phyloP scores from a whole-genome alignment of 2,329 filamentous ascomycete genomes.

The Colletotrichum sansevieriae region DNA sequence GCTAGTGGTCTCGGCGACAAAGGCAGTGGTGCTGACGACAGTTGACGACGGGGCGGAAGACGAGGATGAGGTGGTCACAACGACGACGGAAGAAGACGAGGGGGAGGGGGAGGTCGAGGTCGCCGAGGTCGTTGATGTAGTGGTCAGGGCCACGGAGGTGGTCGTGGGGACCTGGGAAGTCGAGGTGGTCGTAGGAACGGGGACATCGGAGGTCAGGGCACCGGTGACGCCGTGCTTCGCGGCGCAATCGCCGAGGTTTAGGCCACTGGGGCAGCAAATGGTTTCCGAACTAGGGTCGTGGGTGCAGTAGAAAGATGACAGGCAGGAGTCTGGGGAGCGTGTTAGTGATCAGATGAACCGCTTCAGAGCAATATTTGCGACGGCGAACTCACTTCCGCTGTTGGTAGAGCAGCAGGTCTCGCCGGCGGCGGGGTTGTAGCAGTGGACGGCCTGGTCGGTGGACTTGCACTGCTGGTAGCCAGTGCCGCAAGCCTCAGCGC shows the following conservation, averaged over 20 bases:
- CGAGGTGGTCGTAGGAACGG: slow-evolving; percentile 52
- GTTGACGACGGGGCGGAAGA: slow-evolving; percentile 29
- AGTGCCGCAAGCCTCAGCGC: slow-evolving; percentile 67
- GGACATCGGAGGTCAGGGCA: slow-evolving; percentile 61
- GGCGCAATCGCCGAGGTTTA: slow-evolving; percentile 68
- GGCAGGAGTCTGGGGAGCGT: slow-evolving; percentile 66
- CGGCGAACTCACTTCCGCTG: slow-evolving; percentile 66
- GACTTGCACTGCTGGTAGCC: slow-evolving; percentile 64
- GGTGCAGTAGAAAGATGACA: slow-evolving; percentile 73
- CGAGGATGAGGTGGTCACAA: slow-evolving; percentile 6
- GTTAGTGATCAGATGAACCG: slow-evolving; percentile 17
- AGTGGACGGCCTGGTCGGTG: slow-evolving; percentile 65
- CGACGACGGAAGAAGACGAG: slow-evolving; percentile 19
- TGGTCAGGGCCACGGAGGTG: slow-evolving; percentile 44
- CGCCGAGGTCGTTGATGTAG: slow-evolving; percentile 47
- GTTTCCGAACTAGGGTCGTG: slow-evolving; percentile 63
- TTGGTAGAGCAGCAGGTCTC: slow-evolving; percentile 70
- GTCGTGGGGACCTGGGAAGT: slow-evolving; percentile 45
- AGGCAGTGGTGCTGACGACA: slow-evolving; percentile 14
- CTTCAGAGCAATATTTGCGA: neutral
- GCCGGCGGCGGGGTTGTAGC: slow-evolving; percentile 65
- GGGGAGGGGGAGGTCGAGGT: slow-evolving; percentile 42
- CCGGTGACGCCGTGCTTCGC: slow-evolving; percentile 62
- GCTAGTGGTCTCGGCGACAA: slow-evolving; percentile 16
- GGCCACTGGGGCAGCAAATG: slow-evolving; percentile 71